Evolutionary conservation across 805 yeast genomes (phyloP), one percentile per base, ranked within the genome.

Genomic region (Diddensiella santjacobensis): DNA sequence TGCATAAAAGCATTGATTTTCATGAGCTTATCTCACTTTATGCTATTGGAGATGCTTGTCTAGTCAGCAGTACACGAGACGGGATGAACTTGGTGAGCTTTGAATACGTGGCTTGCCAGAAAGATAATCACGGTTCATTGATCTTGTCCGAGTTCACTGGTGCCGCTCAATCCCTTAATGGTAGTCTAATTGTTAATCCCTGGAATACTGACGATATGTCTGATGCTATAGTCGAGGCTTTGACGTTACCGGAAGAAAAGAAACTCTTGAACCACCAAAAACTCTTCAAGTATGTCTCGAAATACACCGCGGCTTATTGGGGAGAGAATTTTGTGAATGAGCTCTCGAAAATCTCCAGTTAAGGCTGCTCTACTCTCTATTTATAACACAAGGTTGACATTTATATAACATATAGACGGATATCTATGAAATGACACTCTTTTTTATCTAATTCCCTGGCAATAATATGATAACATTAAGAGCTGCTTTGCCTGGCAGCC

Each of bases 1-100:
- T 93, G 83, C 99, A 93, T 71, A 88, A 84, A 63, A 82, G 95
- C 1, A 80, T 93, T 40, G 85, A 90, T 40, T 93, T 95, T 63
- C 84, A 90, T 44, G 99, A 93, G 67, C 76, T 95, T 64, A 87
- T 91, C 52, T 81, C 97, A 10, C 75, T 93, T 48, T 93, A 95
- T 64, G 75, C 86, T 11, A 75, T 84, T 18, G 79, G 91, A 54
- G 99, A 93, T 61, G 95, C 87, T 20, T 95, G 99, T 66, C 69
- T 90, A 8, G 97, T 93, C 24, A 81, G 93, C 40, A 85, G 96
- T 1, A 95, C 99, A 0, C 79, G 99, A 63, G 99, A 93, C 65
- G 99, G 99, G 59, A 93, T 93, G 99, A 93, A 93, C 65, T 77
- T 93, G 61, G 99, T 95, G 39, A 80, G 91, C 45, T 95, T 88